These are phyloP conservation scores for Aciculosporium take DNA, from an alignment of 2,329 filamentous ascomycete genomes.

Conservation along the genomic window DNA sequence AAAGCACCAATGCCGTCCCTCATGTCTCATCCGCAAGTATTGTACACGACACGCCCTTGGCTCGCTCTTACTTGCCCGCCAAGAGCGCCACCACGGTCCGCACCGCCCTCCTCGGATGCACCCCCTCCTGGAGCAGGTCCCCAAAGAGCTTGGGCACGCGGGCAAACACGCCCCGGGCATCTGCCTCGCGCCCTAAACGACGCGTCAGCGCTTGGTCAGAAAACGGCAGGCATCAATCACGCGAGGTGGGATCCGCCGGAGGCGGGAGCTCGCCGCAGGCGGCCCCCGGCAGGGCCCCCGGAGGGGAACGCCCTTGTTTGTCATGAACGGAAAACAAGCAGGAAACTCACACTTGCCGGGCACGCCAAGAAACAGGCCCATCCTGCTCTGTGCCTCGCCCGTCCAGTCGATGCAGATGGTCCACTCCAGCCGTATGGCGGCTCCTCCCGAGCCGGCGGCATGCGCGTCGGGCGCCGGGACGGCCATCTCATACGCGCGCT, in stretches of 20 bases:
- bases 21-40: constrained; percentile 8
- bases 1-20: too few species aligned
- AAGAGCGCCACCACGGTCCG: constrained; percentile 47
- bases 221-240: too few species aligned
- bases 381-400: constrained; percentile 48
- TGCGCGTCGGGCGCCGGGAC: constrained; percentile 19
- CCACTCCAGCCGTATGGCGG: constrained; percentile 44
- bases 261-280: too few species aligned
- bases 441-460: constrained; percentile 22
- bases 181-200: constrained; percentile 41
- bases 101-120: constrained; percentile 41
- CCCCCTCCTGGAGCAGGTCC: constrained; percentile 39
- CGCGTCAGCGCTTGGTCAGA: neutral
- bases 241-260: too few species aligned
- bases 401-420: constrained; percentile 56
- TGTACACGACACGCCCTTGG: constrained; percentile 5
- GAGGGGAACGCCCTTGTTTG: too few species aligned
- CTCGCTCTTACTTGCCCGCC: constrained; percentile 24
- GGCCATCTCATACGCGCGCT: constrained; percentile 32
- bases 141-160: constrained; percentile 47
- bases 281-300: too few species aligned
- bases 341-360: constrained; percentile 52
- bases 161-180: constrained; percentile 39
- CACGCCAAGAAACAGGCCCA: constrained; percentile 39
- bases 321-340: too few species aligned